Evolutionary conservation across 495 filamentous ascomycete species (phyloP).

Genomic region (Penicillium subrubescens): DNA sequence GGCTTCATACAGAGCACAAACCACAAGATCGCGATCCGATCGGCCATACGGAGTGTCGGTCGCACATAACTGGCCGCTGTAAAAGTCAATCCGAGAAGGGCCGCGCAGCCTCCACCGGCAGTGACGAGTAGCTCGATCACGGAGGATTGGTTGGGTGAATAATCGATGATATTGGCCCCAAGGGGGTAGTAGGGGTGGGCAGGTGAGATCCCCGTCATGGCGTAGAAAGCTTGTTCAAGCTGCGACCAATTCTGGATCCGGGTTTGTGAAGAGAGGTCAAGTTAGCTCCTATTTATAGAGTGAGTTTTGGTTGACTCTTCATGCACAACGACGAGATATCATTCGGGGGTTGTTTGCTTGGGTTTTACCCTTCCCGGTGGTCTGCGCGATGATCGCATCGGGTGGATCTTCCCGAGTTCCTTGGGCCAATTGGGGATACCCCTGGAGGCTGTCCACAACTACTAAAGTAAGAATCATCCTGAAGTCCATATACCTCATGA

Average conservation of each 20-base stretch:
- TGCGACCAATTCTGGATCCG: not conserved
- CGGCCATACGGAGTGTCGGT: constrained; percentile 47
- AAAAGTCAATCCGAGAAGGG: constrained; percentile 54
- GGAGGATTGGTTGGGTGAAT: constrained; percentile 60
- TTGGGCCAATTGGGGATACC: constrained; percentile 9
- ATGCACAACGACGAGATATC: not conserved
- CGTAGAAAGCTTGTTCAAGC: constrained; percentile 10
- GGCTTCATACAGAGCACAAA: constrained; percentile 66
- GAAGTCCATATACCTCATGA: no score
- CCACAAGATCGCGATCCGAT: constrained; percentile 64
- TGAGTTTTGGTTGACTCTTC: not conserved
- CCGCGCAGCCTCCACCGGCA: constrained; percentile 53
- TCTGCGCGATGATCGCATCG: constrained; percentile 1
- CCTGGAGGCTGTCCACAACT: not conserved
- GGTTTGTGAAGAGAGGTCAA: not conserved
- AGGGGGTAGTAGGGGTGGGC: constrained; percentile 74
- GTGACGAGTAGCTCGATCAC: constrained; percentile 54
- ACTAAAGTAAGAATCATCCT: not conserved
- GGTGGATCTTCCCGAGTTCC: constrained; percentile 10
- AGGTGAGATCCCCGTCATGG: constrained; percentile 22
- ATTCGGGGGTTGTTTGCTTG: not conserved
- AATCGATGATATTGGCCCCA: constrained; percentile 60
- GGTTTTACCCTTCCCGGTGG: not conserved
- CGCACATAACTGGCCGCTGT: constrained; percentile 47
- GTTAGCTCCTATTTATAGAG: no score